These are phyloP conservation scores for Syncephalastrum racemosum DNA, from an alignment of 371 early-diverging fungal species.

Conservation along the genomic window DNA sequence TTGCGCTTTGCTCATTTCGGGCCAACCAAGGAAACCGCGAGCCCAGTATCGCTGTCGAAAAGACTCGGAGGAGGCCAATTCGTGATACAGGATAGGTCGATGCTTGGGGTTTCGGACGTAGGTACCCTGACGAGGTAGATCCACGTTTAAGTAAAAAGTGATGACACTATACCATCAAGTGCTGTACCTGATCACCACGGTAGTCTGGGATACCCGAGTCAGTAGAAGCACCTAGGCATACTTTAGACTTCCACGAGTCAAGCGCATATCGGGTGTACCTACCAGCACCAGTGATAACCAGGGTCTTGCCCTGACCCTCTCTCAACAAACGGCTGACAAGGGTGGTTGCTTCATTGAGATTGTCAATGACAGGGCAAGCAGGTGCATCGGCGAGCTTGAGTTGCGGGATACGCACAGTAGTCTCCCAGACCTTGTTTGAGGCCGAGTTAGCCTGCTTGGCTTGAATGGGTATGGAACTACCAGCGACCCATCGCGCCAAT, in stretches of 20 bases:
- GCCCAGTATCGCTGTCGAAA: slow-evolving; percentile 90
- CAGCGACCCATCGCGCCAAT: too few species aligned
- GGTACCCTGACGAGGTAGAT: slow-evolving; percentile 49
- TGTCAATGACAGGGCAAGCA: slow-evolving; percentile 18
- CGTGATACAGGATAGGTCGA: slow-evolving; percentile 78
- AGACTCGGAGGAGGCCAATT: slow-evolving; percentile 60
- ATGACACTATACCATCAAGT: not conserved
- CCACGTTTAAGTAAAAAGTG: not conserved
- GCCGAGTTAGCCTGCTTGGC: slow-evolving; percentile 1
- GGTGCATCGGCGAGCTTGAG: slow-evolving; percentile 18
- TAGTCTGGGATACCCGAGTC: slow-evolving; percentile 90
- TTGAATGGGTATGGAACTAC: too few species aligned
- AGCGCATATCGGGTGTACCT: not conserved
- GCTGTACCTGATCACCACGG: slow-evolving; percentile 64
- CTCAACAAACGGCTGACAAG: slow-evolving; percentile 46
- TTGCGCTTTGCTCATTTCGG: slow-evolving; percentile 59
- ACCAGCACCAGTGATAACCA: slow-evolving; percentile 60
- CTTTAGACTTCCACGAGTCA: not conserved
- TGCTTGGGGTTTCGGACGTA: slow-evolving; percentile 80
- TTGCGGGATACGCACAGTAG: slow-evolving; percentile 41
- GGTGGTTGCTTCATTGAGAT: slow-evolving; percentile 27
- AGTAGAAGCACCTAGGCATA: slow-evolving; percentile 65
- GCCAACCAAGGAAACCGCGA: slow-evolving; percentile 85
- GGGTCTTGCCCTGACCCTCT: slow-evolving; percentile 35
- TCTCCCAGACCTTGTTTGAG: slow-evolving; percentile 24